Conservation (phyloP, 2,329 filamentous ascomycete species). For the Fusarium piperis region DNA sequence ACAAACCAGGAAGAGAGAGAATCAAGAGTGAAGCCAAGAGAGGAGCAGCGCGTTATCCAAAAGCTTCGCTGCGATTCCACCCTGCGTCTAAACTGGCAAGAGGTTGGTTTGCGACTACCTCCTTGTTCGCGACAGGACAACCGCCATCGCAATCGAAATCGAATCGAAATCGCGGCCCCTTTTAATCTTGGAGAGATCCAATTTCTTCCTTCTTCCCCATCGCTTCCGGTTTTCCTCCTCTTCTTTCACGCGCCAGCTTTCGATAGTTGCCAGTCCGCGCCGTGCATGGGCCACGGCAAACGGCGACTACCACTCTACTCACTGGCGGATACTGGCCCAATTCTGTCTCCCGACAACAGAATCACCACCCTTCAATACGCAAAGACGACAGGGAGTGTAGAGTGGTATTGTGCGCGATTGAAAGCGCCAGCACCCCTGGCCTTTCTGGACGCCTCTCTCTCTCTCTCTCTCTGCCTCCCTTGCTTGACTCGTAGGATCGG, state of each 20-base stretch:
- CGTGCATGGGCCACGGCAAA: slow-evolving; percentile 27
- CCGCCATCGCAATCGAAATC: slow-evolving; percentile 11
- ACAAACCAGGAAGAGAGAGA: not conserved
- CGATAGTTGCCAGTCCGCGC: slow-evolving; percentile 9
- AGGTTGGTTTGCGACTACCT: not conserved
- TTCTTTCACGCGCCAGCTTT: not conserved
- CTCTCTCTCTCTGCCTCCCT: not conserved
- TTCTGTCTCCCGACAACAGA: not conserved
- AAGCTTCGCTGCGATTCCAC: slow-evolving; percentile 26
- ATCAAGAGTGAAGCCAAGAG: not conserved
- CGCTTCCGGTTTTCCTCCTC: not conserved
- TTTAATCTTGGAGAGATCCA: not conserved
- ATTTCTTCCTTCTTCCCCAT: not conserved
- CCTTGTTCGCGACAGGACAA: not conserved
- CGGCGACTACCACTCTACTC: not conserved
- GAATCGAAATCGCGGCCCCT: not conserved
- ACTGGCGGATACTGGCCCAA: not conserved
- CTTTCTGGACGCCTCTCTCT: not conserved
- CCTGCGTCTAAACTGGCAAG: not conserved
- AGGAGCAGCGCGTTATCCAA: slow-evolving; percentile 5
- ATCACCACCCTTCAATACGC: not conserved
- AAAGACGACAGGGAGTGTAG: not conserved
- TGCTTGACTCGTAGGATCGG: slow-evolving; percentile 19
- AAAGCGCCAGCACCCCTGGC: slow-evolving; percentile 1
- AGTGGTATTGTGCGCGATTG: slow-evolving; percentile 8